Percentiles rank a stretch among this genome's conserved stretches.
Evolutionary conservation across 495 filamentous ascomycete genomes (phyloP).

Genomic region (Penicillium flavigenum): DNA sequence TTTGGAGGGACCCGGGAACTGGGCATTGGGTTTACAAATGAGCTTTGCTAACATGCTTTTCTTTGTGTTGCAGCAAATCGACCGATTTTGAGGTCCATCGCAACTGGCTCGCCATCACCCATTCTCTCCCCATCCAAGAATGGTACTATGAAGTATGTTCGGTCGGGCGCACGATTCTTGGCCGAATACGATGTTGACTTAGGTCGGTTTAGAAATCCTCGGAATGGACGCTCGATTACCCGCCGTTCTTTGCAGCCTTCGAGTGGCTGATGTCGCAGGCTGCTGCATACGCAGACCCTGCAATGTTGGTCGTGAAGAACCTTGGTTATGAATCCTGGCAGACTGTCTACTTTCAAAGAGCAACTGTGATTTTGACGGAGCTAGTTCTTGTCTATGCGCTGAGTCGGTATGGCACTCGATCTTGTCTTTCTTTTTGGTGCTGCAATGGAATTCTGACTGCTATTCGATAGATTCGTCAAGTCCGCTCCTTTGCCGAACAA

Average conservation of each 20-base stretch:
- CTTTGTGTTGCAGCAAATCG: slow-evolving; percentile 68
- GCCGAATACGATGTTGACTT: slow-evolving; percentile 5
- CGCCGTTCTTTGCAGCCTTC: slow-evolving; percentile 95
- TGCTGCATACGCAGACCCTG: slow-evolving; percentile 72
- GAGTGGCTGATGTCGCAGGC: slow-evolving; percentile 89
- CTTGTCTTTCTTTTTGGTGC: not conserved
- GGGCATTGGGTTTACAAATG: not conserved
- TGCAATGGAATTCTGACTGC: slow-evolving; percentile 2
- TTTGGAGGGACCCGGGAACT: not conserved
- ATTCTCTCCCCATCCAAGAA: slow-evolving; percentile 80
- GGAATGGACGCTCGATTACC: slow-evolving; percentile 98
- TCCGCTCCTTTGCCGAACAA: slow-evolving; percentile 61
- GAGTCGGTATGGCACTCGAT: slow-evolving; percentile 54
- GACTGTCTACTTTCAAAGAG: slow-evolving; percentile 89
- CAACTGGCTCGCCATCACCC: slow-evolving; percentile 94
- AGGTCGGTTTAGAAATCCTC: slow-evolving; percentile 68
- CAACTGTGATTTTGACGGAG: slow-evolving; percentile 85
- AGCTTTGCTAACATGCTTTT: slow-evolving; percentile 3
- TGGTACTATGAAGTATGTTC: slow-evolving; percentile 85
- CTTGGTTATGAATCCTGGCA: slow-evolving; percentile 84
- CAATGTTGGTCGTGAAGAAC: slow-evolving; percentile 78
- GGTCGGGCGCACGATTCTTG: not conserved
- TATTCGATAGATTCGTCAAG: slow-evolving; percentile 62
- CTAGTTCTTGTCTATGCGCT: slow-evolving; percentile 82
- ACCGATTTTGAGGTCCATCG: slow-evolving; percentile 98